Base-by-base conservation (phyloP, 495 filamentous ascomycete genomes). In the Xylaria sp. region DNA sequence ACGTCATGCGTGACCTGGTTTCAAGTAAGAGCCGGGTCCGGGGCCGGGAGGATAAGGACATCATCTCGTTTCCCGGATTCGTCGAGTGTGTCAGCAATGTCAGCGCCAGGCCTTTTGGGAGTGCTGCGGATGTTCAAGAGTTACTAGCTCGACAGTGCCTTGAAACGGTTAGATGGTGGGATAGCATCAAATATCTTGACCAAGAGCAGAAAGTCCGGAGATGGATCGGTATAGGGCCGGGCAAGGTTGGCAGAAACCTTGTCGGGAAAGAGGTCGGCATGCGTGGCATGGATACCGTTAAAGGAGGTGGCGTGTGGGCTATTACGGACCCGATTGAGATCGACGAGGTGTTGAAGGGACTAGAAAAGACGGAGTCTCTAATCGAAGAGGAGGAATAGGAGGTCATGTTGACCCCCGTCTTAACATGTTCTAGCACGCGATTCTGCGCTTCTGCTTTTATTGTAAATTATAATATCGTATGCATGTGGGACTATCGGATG, bases 221-320 rank as follows among this genome's bases (percentile, higher is more conserved):
- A 55, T 98, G 95, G 94, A 86, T 99, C 59, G 96, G 95, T 21
- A 93, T 99, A 72, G 96, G 96, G 3, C 96, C 96, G 0, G 96
- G 95, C 1, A 97, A 97, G 76, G 95, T 99, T 6, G 96, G 95
- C 3, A 87, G 94, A 66, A 98, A 98, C 78, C 80, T 99, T 29
- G 96, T 99, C 7, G 94, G 95, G 0, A 97, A 97, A 80, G 96
- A 98, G 79, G 95, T 99, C 6, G 94, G 94, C 1, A 93, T 93
- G 91, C 82, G 88, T 58, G 88, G 88, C 3, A 90, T 90, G 78
- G 93, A 95, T 35, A 83, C 87, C 29, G 87, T 92, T 40, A 93
- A 93, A 77, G 94, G 95, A 2, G 96, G 94, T 21, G 93, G 97
- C 14, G 94, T 97, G 0, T 97, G 95, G 92, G 94, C 92, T n/a